Evolutionary conservation across 371 early-diverging fungal genomes (phyloP), one percentile per base, ranked within the genome.

Genomic region (Fennellomyces sp.): DNA sequence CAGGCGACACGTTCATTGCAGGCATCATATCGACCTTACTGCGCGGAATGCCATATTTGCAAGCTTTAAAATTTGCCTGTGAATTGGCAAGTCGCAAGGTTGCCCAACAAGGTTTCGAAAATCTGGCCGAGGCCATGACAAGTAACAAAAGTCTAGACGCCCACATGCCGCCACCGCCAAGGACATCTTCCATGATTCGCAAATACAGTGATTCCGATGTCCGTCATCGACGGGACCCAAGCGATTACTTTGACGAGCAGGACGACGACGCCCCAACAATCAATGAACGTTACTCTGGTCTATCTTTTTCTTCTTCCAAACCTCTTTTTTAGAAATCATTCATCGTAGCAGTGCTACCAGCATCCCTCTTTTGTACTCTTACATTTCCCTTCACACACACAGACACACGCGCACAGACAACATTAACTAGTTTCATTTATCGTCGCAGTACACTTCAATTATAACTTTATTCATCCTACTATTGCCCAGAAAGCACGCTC

Each of bases 1-100:
- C 88, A 5, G 90, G 90, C 17, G 90, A 90, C 59, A 87, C 88
- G 0, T 90, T 90, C 60, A 82, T 80, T 42, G 90, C 88, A 3
- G 88, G 88, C 0, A 63, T 82, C 19, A 84, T 90, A 29, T 66
- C 73, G 61, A 56, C 15, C 52, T 54, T 21, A 52, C 58, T 56
- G 55, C 62, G 15, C 52, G 38, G 55, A 2, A 58, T 55, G 41
- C n/a, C 17, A 15, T 30, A 55, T 11, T 19, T 38, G 38, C 49
- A 63, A 10, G 75, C 79, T 1, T 58, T 82, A 21, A 54, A 68
- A 25, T 81, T 76, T 58, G 84, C 82, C 19, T 84, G 84, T 33
- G 60, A 73, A 29, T 60, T 87, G 38, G 90, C 90, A 1, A 82
- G 80, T n/a, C 66, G 68, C 21, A 89, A 89, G 63, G 87, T 87